phyloP scores from a whole-genome alignment of 2,329 filamentous ascomycete genomes.

The Aspergillus viridinutans region DNA sequence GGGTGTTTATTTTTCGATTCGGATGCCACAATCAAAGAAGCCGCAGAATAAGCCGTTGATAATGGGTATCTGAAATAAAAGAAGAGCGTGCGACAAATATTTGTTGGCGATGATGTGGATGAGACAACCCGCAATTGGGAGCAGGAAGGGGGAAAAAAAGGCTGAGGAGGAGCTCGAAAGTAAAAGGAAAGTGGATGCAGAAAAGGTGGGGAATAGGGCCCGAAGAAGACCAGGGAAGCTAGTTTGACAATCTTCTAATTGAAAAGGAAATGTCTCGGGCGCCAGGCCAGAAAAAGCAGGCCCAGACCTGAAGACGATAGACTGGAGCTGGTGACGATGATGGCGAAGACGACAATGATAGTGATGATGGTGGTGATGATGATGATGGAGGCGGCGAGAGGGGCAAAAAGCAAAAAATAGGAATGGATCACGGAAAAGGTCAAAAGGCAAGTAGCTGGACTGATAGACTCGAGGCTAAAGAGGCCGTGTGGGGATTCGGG shows the following conservation, averaged over 20 bases:
- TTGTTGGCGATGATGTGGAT: not conserved
- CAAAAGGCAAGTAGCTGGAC: not conserved
- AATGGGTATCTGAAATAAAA: not conserved
- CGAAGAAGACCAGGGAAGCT: not conserved
- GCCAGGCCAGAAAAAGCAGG: slow-evolving; percentile 8
- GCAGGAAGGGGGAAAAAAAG: not conserved
- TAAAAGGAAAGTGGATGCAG: not conserved
- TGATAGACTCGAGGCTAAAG: not conserved
- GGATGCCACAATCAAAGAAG: not conserved
- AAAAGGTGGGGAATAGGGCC: not conserved
- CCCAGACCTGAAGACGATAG: slow-evolving; percentile 2
- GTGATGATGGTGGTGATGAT: slow-evolving; percentile 3
- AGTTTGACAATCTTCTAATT: not conserved
- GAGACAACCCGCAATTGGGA: not conserved
- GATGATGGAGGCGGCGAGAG: not conserved
- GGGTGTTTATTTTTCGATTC: not conserved
- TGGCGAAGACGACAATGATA: not conserved
- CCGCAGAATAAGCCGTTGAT: not conserved
- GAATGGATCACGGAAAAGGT: not conserved
- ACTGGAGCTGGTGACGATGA: slow-evolving; percentile 5
- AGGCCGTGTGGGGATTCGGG: not conserved
- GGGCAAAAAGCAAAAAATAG: not conserved
- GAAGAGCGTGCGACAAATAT: not conserved
- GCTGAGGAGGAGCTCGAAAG: not conserved
- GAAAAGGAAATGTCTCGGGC: slow-evolving; percentile 8